phyloP scores from a whole-genome alignment of 345 rosid genomes.

The Streptanthus diversifolius region DNA sequence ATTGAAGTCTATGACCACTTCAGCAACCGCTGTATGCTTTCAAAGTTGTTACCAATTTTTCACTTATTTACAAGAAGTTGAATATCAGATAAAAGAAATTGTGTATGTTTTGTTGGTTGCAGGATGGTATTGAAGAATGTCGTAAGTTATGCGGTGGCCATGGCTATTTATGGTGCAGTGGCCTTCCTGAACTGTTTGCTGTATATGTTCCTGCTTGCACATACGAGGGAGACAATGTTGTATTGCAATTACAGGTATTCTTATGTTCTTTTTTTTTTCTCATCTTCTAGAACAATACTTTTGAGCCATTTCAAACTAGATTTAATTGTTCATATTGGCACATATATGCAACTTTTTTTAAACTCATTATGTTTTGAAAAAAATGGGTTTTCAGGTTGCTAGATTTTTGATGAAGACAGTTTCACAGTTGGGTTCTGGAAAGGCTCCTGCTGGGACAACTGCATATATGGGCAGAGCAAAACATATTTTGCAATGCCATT shows the following conservation, averaged over 20 bases:
- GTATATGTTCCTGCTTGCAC: conserved; percentile 90
- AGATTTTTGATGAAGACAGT: conserved; percentile 82
- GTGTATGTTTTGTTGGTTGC: neutral
- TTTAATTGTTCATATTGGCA: neutral
- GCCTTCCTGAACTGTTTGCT: conserved; percentile 87
- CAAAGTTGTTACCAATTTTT: neutral
- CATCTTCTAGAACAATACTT: neutral
- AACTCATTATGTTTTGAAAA: neutral
- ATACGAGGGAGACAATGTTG: conserved; percentile 88
- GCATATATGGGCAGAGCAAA: conserved; percentile 65
- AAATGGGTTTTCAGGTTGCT: conserved; percentile 53
- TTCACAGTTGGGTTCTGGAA: conserved; percentile 67
- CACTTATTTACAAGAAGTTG: neutral
- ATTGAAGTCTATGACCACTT: conserved; percentile 85
- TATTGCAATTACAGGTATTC: conserved; percentile 75
- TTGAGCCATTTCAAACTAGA: neutral
- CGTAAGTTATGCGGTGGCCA: conserved; percentile 96
- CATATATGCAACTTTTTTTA: neutral
- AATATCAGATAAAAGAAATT: neutral
- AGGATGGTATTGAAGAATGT: conserved; percentile 93
- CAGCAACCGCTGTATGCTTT: conserved; percentile 52
- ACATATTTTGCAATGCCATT: conserved; percentile 59
- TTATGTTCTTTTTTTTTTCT: neutral
- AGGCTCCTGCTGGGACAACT: conserved; percentile 71
- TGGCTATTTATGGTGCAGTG: conserved; percentile 84